Percentiles rank a stretch among this genome's conserved stretches.
Evolutionary conservation across 192 early-diverging fungal species (phyloP).

Genomic region (Coemansia brasiliensis): DNA sequence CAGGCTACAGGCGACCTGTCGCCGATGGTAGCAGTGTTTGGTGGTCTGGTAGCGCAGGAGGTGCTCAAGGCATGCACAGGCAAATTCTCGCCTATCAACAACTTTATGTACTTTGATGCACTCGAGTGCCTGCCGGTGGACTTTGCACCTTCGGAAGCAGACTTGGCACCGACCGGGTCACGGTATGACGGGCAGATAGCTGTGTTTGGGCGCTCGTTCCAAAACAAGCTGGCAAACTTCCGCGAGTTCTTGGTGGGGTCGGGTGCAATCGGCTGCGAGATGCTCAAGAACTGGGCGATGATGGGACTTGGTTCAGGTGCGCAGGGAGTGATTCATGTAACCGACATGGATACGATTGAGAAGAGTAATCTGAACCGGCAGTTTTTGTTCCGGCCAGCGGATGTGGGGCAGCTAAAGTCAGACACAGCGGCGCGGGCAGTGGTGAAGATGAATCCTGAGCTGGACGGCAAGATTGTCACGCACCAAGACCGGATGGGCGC

Average conservation of each 20-base stretch:
- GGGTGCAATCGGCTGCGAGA: conserved; percentile 99
- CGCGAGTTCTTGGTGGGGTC: conserved; percentile 96
- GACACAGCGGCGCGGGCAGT: conserved; percentile 86
- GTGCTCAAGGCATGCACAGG: conserved; percentile 97
- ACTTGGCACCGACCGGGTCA: conserved; percentile 75
- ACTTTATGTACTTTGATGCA: conserved; percentile 96
- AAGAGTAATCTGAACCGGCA: conserved; percentile 99
- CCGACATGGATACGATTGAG: conserved; percentile 99
- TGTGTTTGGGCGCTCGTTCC: conserved; percentile 92
- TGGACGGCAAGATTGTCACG: conserved; percentile 63
- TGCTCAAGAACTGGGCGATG: conserved; percentile 99
- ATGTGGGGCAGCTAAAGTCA: conserved; percentile 93
- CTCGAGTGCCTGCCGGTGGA: conserved; percentile 89
- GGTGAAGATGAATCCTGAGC: conserved; percentile 87
- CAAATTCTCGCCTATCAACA: conserved; percentile 90
- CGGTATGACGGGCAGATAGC: conserved; percentile 97
- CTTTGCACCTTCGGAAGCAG: conserved; percentile 64
- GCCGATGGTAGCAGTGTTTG: conserved; percentile 95
- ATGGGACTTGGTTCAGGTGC: conserved; percentile 85
- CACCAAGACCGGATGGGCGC: conserved; percentile 94
- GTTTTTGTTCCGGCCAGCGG: conserved; percentile 90
- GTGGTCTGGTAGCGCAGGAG: conserved; percentile 96
- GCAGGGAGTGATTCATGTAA: conserved; percentile 80
- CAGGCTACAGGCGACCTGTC: conserved; percentile 88
- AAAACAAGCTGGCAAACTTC: conserved; percentile 80